These are phyloP conservation scores for Aurifilum marmelostoma DNA, from an alignment of 2,329 filamentous ascomycete genomes.

Conservation along the genomic window DNA sequence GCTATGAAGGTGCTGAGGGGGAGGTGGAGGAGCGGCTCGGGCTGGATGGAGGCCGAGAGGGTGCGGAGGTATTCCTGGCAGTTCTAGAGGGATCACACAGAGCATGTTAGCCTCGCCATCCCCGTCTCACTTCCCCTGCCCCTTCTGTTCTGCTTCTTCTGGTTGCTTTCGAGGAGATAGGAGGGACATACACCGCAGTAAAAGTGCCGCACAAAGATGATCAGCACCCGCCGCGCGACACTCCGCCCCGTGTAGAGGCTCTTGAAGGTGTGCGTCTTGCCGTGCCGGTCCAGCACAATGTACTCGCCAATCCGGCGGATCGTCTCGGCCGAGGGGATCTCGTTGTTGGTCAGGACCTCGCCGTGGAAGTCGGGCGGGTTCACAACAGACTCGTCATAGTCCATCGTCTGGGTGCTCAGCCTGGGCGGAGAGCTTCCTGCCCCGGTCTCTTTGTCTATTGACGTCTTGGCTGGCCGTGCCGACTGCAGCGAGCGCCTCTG, in stretches of 20 bases:
- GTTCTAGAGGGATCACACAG: slow-evolving; percentile 51
- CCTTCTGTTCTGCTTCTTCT: no score
- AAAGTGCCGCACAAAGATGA: slow-evolving; percentile 79
- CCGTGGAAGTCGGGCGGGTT: slow-evolving; percentile 56
- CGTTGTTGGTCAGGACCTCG: slow-evolving; percentile 58
- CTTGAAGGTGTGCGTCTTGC: slow-evolving; percentile 63
- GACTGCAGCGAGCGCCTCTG: slow-evolving; percentile 10
- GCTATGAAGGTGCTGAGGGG: slow-evolving; percentile 65
- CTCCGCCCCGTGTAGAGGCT: slow-evolving; percentile 62
- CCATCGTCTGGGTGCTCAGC: slow-evolving; percentile 22
- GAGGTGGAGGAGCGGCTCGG: slow-evolving; percentile 52
- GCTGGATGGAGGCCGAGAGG: slow-evolving; percentile 61
- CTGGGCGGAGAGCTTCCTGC: slow-evolving; percentile 2
- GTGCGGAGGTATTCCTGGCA: slow-evolving; percentile 75
- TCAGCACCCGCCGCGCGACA: slow-evolving; percentile 60
- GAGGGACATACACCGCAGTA: slow-evolving; percentile 70
- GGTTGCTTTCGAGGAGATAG: not conserved
- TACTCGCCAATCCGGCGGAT: slow-evolving; percentile 58
- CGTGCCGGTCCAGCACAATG: slow-evolving; percentile 63
- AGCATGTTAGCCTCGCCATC: not conserved
- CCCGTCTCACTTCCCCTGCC: not conserved
- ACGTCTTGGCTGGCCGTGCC: slow-evolving; percentile 4
- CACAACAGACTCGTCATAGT: slow-evolving; percentile 31
- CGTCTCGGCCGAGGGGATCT: slow-evolving; percentile 53
- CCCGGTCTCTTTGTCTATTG: slow-evolving; percentile 19